Evolutionary conservation across 805 yeast genomes (phyloP).

Genomic region (Sungouiella thailandica): DNA sequence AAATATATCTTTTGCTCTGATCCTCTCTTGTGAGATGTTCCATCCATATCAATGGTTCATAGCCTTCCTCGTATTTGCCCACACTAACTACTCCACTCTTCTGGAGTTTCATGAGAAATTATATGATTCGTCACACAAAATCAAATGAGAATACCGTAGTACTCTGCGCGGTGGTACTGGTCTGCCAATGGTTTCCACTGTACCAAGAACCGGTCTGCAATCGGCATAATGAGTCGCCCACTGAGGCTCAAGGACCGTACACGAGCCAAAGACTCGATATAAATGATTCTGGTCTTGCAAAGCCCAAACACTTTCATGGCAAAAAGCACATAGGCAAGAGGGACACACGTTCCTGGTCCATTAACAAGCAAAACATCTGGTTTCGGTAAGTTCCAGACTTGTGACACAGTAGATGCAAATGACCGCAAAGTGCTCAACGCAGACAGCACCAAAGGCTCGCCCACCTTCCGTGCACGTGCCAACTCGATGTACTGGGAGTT

Average conservation of each 20-base stretch:
- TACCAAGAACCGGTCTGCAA: slow-evolving; percentile 75
- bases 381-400: slow-evolving; percentile 22
- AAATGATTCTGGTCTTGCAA: slow-evolving; percentile 55
- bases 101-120: neutral
- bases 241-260: slow-evolving; percentile 70
- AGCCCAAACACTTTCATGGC: slow-evolving; percentile 44
- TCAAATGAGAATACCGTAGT: slow-evolving; percentile 65
- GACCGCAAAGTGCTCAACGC: slow-evolving; percentile 41
- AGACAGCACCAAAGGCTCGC: slow-evolving; percentile 47
- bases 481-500: slow-evolving; percentile 26
- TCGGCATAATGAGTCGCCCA: slow-evolving; percentile 65
- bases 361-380: slow-evolving; percentile 52
- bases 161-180: slow-evolving; percentile 59
- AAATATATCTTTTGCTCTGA: too few species aligned
- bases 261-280: slow-evolving; percentile 84
- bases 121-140: too few species aligned
- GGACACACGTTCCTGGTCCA: slow-evolving; percentile 83
- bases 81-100: too few species aligned
- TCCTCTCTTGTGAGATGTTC: too few species aligned
- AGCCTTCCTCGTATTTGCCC: too few species aligned
- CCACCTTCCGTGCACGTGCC: slow-evolving; percentile 58
- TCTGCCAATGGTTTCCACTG: slow-evolving; percentile 74
- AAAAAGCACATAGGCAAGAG: slow-evolving; percentile 57
- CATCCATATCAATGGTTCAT: too few species aligned
- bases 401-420: slow-evolving; percentile 21